Conservation (phyloP, 768 basidiomycete species). For the Saitozyma sp. region DNA sequence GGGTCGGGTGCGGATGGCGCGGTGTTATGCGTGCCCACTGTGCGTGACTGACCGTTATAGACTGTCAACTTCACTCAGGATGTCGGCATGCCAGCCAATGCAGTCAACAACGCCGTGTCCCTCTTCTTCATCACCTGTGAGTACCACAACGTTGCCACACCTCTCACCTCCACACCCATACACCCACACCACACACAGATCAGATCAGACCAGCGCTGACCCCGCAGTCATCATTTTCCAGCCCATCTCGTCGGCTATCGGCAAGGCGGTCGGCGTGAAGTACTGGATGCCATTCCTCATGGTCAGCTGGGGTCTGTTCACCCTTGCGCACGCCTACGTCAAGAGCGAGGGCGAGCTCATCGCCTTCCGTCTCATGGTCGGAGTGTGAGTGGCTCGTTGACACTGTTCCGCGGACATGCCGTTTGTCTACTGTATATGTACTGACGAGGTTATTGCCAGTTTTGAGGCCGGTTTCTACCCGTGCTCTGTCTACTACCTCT, state of each 20-base stretch:
- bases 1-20: too few relatives aligned
- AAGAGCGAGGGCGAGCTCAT: slow-evolving; percentile 7
- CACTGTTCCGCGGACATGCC: not conserved
- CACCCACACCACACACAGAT: too few relatives aligned
- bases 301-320: slow-evolving; percentile 24
- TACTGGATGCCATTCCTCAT: slow-evolving; percentile 25
- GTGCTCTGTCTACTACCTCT: slow-evolving; percentile 1
- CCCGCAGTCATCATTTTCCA: slow-evolving; percentile 11
- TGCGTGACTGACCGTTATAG: not conserved
- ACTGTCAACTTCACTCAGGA: slow-evolving; percentile 18
- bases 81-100: slow-evolving; percentile 19
- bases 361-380: slow-evolving; percentile 17
- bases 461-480: slow-evolving; percentile 18
- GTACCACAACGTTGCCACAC: not conserved
- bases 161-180: too few relatives aligned
- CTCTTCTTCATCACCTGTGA: slow-evolving; percentile 27
- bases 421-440: not conserved
- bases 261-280: slow-evolving; percentile 10
- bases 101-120: slow-evolving; percentile 11
- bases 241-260: slow-evolving; percentile 14
- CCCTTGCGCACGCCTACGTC: slow-evolving; percentile 15
- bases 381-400: slow-evolving; percentile 4
- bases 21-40: not conserved
- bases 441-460: not conserved
- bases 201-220: not conserved